Evolutionary conservation across 2,329 filamentous ascomycete genomes (phyloP).

Genomic region (Botrytis galanthina): DNA sequence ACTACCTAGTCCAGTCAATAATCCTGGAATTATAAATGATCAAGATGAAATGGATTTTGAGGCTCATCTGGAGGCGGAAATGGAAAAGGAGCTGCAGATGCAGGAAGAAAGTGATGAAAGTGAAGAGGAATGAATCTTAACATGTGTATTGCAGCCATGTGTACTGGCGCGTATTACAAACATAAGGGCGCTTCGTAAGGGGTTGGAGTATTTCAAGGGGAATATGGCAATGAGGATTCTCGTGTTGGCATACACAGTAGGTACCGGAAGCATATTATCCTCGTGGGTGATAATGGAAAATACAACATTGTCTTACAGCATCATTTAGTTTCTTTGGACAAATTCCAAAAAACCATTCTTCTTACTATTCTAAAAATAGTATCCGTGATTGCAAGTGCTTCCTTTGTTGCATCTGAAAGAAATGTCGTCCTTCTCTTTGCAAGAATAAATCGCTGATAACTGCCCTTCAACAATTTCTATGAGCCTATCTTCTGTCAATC

Average conservation of each 20-base stretch:
- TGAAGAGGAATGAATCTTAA: conserved; percentile 37
- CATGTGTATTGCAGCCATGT: background rate
- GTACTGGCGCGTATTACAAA: background rate
- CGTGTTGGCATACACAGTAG: conserved; percentile 1
- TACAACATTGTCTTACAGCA: background rate
- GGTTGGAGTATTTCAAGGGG: background rate
- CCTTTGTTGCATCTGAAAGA: background rate
- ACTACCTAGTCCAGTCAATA: conserved; percentile 53
- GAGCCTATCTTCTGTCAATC: background rate
- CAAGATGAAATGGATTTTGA: conserved; percentile 39
- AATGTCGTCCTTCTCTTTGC: background rate
- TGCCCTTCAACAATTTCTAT: background rate
- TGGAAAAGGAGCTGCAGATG: conserved; percentile 16
- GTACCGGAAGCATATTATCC: background rate
- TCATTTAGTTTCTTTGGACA: background rate
- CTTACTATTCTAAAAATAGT: background rate
- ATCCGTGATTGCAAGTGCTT: conserved; percentile 5
- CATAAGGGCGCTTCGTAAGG: background rate
- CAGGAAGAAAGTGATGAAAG: conserved; percentile 33
- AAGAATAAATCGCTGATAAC: background rate
- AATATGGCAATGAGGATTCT: background rate
- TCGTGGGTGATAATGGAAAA: background rate
- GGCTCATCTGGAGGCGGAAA: conserved; percentile 34
- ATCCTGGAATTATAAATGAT: conserved; percentile 28
- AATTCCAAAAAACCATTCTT: no score